phyloP scores from a whole-genome alignment of 257 asterid genomes.

The Lycium ferocissimum region DNA sequence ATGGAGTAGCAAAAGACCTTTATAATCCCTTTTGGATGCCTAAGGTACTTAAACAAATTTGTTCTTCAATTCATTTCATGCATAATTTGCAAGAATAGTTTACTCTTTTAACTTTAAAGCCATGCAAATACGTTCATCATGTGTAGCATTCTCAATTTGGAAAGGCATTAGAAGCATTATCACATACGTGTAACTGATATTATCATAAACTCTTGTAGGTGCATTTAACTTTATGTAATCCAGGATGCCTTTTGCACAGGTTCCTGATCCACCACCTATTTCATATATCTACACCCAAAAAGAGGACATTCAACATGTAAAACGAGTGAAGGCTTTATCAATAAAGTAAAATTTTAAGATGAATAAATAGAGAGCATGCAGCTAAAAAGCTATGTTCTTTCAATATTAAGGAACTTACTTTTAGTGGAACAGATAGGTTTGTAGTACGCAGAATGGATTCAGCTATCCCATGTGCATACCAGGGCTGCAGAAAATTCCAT shows the following conservation, averaged over 20 bases:
- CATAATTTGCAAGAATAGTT: neutral
- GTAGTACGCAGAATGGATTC: conserved; percentile 91
- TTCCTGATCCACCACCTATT: conserved; percentile 99
- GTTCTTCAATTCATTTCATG: neutral
- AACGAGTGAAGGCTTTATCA: neutral
- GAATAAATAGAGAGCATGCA: neutral
- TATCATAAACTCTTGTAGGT: conserved; percentile 89
- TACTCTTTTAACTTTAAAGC: neutral
- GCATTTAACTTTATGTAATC: conserved; percentile 94
- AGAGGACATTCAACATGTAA: conserved; percentile 24
- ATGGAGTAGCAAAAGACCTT: conserved; percentile 15
- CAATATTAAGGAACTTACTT: conserved; percentile 55
- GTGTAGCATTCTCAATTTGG: neutral
- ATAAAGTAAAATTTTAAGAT: conserved; percentile 4
- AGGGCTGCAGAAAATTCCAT: conserved; percentile 60
- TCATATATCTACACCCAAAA: conserved; percentile 80
- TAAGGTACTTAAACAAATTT: neutral
- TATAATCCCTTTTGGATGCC: neutral
- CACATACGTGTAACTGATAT: conserved; percentile 83
- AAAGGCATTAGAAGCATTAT: neutral
- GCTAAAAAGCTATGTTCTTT: neutral
- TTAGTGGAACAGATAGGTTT: conserved; percentile 82
- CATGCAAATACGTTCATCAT: conserved; percentile 4
- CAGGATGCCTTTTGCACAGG: conserved; percentile 98
- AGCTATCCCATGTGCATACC: conserved; percentile 99